phyloP scores from a whole-genome alignment of 1,139 yeast species.

The Candida glucosophila region DNA sequence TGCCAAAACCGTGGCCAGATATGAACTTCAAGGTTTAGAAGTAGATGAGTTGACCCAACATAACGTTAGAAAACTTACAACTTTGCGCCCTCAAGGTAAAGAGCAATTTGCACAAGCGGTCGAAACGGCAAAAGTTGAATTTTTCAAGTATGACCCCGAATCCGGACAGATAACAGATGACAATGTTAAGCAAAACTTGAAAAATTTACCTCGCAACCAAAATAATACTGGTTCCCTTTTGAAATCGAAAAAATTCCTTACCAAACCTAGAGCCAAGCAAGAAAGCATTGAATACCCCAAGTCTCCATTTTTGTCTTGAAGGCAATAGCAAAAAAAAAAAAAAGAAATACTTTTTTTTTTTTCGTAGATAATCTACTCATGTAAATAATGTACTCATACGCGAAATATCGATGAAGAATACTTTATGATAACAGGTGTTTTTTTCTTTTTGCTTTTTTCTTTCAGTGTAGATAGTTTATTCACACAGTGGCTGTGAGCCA shows the following conservation, averaged over 20 bases:
- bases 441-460: background rate
- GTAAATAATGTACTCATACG: background rate
- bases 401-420: too few relatives aligned
- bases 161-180: conserved; percentile 17
- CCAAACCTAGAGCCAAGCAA: conserved; percentile 21
- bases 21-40: conserved; percentile 57
- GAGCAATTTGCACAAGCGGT: conserved; percentile 53
- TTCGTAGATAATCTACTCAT: background rate
- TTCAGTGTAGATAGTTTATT: background rate
- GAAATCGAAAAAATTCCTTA: conserved; percentile 28
- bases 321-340: too few relatives aligned
- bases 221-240: conserved; percentile 17
- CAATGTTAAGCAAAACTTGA: conserved; percentile 19
- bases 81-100: conserved; percentile 41
- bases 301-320: conserved; percentile 24
- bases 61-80: conserved; percentile 46
- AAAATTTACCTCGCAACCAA: conserved; percentile 24
- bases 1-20: conserved; percentile 75
- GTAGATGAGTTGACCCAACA: conserved; percentile 51
- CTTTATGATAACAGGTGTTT: too few relatives aligned
- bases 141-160: conserved; percentile 33
- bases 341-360: background rate
- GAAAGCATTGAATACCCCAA: conserved; percentile 18
- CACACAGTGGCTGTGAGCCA: background rate
- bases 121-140: conserved; percentile 51